Evolutionary conservation across 305 asterid species (phyloP).

Genomic region (Solanum hybrid): DNA sequence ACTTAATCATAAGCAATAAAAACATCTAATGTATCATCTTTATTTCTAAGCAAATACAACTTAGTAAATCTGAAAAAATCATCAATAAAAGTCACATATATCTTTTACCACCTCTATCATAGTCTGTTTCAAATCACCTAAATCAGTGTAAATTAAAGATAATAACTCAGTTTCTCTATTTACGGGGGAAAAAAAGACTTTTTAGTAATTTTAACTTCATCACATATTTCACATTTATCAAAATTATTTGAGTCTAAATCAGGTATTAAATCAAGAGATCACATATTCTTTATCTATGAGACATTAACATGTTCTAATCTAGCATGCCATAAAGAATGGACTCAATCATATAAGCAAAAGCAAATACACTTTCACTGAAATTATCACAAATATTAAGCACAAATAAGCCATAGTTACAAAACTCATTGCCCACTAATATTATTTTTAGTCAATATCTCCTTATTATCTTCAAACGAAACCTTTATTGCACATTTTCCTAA

Average conservation of each 20-base stretch:
- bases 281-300: background rate
- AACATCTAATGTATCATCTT: background rate
- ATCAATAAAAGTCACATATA: background rate
- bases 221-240: background rate
- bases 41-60: background rate
- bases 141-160: background rate
- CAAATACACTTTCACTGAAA: background rate
- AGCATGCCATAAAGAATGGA: background rate
- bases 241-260: background rate
- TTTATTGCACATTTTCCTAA: too few relatives aligned
- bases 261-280: background rate
- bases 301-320: background rate
- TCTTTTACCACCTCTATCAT: background rate
- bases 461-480: too few relatives aligned
- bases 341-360: background rate
- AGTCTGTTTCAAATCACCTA: background rate
- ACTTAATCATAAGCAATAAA: background rate
- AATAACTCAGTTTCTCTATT: too few relatives aligned
- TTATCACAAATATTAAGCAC: background rate
- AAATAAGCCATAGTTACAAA: background rate
- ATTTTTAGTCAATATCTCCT: background rate
- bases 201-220: background rate
- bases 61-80: too few relatives aligned
- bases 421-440: background rate
- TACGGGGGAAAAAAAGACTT: too few relatives aligned